phyloP scores from a whole-genome alignment of 768 basidiomycete genomes.

The Auricularia sp. region DNA sequence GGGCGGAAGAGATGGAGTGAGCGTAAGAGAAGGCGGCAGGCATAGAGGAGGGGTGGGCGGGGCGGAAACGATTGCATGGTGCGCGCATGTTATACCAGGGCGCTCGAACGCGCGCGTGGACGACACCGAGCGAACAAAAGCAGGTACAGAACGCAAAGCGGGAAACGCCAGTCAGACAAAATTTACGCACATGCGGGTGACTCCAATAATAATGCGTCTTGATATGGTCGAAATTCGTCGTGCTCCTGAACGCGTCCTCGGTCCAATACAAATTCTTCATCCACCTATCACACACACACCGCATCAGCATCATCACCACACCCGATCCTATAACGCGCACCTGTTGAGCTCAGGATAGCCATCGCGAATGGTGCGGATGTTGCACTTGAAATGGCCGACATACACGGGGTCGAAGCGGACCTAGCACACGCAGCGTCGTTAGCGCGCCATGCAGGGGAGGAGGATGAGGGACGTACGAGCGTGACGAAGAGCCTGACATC shows the following conservation, averaged over 20 bases:
- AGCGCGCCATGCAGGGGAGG: background rate
- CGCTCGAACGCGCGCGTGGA: too few relatives aligned
- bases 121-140: too few relatives aligned
- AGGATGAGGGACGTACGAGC: constrained; percentile 12
- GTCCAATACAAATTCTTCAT: constrained; percentile 88
- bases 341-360: constrained; percentile 23
- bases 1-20: too few relatives aligned
- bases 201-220: constrained; percentile 67
- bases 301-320: background rate
- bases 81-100: too few relatives aligned
- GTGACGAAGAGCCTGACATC: constrained; percentile 33
- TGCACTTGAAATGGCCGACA: constrained; percentile 36
- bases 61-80: too few relatives aligned
- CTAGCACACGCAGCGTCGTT: background rate
- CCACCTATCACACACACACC: constrained; percentile 52
- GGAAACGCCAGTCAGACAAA: too few relatives aligned
- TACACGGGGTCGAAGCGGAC: constrained; percentile 34
- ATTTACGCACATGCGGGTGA: constrained; percentile 24
- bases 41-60: too few relatives aligned
- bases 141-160: too few relatives aligned
- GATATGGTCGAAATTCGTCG: constrained; percentile 85
- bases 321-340: too few relatives aligned
- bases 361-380: constrained; percentile 31
- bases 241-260: constrained; percentile 72
- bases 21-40: too few relatives aligned